These are phyloP conservation scores for Fusarium solani-melongenae DNA, from an alignment of 2,329 filamentous ascomycete species.

Conservation along the genomic window DNA sequence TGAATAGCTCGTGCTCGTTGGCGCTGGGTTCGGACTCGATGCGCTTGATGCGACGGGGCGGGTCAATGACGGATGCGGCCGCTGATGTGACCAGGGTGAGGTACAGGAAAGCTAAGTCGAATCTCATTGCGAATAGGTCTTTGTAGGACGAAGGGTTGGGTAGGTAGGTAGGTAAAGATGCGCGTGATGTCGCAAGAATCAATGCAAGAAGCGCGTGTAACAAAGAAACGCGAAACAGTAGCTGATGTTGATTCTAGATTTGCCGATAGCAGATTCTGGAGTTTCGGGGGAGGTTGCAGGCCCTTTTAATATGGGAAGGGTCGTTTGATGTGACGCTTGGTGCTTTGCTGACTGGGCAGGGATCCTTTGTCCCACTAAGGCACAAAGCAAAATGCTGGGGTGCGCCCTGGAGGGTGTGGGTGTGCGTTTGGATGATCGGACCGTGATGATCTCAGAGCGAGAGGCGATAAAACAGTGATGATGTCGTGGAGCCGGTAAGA, in stretches of 20 bases:
- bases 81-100: constrained; percentile 44
- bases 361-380: background rate
- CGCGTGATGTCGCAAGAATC: background rate
- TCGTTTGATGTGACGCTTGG: background rate
- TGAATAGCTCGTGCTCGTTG: constrained; percentile 62
- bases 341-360: background rate
- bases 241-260: background rate
- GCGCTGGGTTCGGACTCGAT: constrained; percentile 36
- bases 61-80: constrained; percentile 40
- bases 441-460: background rate
- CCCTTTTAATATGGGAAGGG: background rate
- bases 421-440: background rate
- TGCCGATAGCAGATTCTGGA: background rate
- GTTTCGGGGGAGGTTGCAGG: background rate
- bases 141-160: background rate
- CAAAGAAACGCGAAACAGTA: background rate
- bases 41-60: constrained; percentile 38
- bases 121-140: constrained; percentile 45
- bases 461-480: constrained; percentile 20
- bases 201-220: background rate
- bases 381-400: background rate
- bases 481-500: constrained; percentile 20
- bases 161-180: background rate
- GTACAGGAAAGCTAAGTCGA: constrained; percentile 44
- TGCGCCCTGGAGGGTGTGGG: background rate